Conservation (phyloP, 2,329 filamentous ascomycete species). For the Ascochyta koolunga region DNA sequence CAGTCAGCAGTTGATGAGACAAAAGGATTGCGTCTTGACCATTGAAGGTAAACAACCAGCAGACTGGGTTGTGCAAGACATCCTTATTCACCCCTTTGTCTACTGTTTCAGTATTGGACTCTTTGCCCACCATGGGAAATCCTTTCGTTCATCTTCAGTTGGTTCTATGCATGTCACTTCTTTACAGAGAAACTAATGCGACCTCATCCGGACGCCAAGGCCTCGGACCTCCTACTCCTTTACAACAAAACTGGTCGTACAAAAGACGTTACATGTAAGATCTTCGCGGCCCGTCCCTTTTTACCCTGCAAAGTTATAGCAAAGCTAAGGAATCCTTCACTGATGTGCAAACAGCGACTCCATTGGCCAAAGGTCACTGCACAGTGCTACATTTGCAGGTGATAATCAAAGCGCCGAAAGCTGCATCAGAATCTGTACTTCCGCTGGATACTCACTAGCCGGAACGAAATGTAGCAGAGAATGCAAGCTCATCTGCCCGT, state of each 20-base stretch:
- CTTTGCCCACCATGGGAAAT: slow-evolving; percentile 8
- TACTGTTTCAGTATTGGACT: background rate
- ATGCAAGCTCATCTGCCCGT: slow-evolving; percentile 16
- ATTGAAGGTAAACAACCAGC: slow-evolving; percentile 4
- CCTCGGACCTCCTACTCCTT: background rate
- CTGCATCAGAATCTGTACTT: slow-evolving; percentile 38
- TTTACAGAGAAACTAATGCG: background rate
- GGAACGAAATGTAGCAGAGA: slow-evolving; percentile 42
- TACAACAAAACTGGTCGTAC: slow-evolving; percentile 28
- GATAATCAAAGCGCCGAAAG: slow-evolving; percentile 34
- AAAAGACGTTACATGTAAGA: slow-evolving; percentile 38
- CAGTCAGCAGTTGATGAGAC: background rate
- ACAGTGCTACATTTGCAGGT: slow-evolving; percentile 13
- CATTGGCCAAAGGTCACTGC: slow-evolving; percentile 23
- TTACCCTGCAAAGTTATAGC: background rate
- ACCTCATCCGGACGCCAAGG: slow-evolving; percentile 10
- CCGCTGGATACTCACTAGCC: slow-evolving; percentile 35
- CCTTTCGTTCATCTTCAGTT: background rate
- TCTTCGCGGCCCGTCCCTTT: background rate
- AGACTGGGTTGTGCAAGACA: background rate
- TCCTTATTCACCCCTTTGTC: background rate
- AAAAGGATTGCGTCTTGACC: background rate
- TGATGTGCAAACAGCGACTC: slow-evolving; percentile 15
- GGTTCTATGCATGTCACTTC: slow-evolving; percentile 10
- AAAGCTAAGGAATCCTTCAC: background rate